Evolutionary conservation across 108 stramenopile species (phyloP).

Genomic region (Licmophora abbreviata): DNA sequence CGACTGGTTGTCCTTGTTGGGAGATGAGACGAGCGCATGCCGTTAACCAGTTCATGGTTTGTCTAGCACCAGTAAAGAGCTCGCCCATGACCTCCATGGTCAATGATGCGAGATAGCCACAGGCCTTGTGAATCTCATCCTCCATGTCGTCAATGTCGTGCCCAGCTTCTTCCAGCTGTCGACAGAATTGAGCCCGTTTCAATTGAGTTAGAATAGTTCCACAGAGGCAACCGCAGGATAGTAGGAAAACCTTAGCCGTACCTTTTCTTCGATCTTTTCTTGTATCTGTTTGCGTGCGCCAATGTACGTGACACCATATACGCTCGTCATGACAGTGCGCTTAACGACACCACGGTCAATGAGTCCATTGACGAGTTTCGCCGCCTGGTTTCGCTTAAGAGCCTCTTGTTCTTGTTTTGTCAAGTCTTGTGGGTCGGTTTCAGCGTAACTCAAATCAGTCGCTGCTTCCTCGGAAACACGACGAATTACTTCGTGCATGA

Average conservation of each 20-base stretch:
- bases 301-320: constrained; percentile 98
- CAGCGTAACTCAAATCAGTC: constrained; percentile 46
- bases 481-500: constrained; percentile 86
- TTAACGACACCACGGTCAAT: constrained; percentile 97
- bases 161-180: constrained; percentile 63
- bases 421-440: constrained; percentile 40
- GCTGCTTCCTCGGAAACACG: constrained; percentile 71
- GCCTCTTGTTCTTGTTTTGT: constrained; percentile 41
- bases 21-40: constrained; percentile 82
- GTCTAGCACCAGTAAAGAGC: constrained; percentile 86
- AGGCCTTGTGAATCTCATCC: constrained; percentile 66
- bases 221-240: not conserved
- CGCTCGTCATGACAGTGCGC: constrained; percentile 99
- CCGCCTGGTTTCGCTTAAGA: constrained; percentile 48
- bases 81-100: constrained; percentile 95
- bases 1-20: constrained; percentile 86
- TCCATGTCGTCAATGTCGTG: constrained; percentile 81
- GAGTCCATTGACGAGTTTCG: constrained; percentile 79
- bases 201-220: not conserved
- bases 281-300: constrained; percentile 96
- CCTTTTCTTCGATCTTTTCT: constrained; percentile 82
- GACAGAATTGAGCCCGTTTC: not conserved
- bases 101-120: constrained; percentile 84
- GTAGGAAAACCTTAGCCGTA: not conserved
- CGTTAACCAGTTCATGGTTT: constrained; percentile 97